Evolutionary conservation across 805 yeast species (phyloP).

Genomic region (Candida loeiensis): DNA sequence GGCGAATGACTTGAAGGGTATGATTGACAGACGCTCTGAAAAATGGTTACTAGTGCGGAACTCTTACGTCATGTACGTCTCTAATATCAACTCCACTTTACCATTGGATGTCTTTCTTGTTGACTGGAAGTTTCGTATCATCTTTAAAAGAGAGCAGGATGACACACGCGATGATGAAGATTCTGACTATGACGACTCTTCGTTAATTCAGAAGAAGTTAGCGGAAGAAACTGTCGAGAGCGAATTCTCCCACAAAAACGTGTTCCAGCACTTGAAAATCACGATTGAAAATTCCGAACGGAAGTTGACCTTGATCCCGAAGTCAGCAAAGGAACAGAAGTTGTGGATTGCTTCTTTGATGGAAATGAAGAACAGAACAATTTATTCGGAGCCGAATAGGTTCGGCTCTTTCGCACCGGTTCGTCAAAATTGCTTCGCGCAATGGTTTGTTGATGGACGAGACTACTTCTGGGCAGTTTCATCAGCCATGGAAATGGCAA

Average conservation of each 20-base stretch:
- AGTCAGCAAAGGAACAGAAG: constrained; percentile 58
- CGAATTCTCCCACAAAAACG: constrained; percentile 32
- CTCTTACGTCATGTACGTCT: constrained; percentile 80
- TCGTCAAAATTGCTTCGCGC: constrained; percentile 79
- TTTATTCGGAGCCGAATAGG: constrained; percentile 73
- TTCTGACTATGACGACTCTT: constrained; percentile 45
- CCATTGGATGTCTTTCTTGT: constrained; percentile 89
- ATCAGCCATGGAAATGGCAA: constrained; percentile 88
- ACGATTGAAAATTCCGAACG: constrained; percentile 73
- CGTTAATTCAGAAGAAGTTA: constrained; percentile 22
- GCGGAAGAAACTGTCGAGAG: constrained; percentile 23
- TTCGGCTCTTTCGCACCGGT: constrained; percentile 93
- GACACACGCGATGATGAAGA: constrained; percentile 33
- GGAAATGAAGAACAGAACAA: constrained; percentile 61
- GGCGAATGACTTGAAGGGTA: constrained; percentile 72
- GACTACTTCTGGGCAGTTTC: constrained; percentile 97
- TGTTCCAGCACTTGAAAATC: constrained; percentile 51
- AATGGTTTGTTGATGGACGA: constrained; percentile 95
- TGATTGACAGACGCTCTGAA: constrained; percentile 85
- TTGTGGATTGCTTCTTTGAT: constrained; percentile 75
- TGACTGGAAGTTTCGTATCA: constrained; percentile 68
- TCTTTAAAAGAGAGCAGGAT: constrained; percentile 35
- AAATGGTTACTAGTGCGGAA: constrained; percentile 90
- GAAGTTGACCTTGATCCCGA: constrained; percentile 67
- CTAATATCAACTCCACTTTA: constrained; percentile 80